A percentile compares a stretch with the other conserved stretches of the same genome.
These are phyloP conservation scores for Aureobasidium sp. DNA, from an alignment of 2,329 filamentous ascomycete species.

Conservation along the genomic window DNA sequence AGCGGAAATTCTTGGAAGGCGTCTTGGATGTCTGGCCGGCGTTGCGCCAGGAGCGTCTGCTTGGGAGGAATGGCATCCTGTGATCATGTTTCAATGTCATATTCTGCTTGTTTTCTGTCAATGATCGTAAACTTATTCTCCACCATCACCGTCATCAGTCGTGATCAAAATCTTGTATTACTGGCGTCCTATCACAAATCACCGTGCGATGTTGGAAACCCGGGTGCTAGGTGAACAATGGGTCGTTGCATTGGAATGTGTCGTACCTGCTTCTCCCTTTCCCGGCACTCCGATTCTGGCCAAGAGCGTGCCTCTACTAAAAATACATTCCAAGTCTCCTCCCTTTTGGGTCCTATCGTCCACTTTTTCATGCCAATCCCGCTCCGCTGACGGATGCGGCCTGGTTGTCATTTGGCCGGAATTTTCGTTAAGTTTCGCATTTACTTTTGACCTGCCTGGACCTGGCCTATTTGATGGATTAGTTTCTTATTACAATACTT, in stretches of 20 bases:
- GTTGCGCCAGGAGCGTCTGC: not conserved
- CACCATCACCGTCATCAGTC: not conserved
- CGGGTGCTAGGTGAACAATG: slow-evolving; percentile 5
- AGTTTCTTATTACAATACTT: slow-evolving; percentile 6
- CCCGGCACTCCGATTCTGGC: not conserved
- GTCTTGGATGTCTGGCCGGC: not conserved
- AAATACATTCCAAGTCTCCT: slow-evolving; percentile 7
- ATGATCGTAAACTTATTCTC: not conserved
- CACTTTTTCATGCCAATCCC: slow-evolving; percentile 1
- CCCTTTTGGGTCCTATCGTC: not conserved
- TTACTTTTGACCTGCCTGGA: slow-evolving; percentile 16
- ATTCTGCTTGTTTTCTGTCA: not conserved
- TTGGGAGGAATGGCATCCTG: not conserved
- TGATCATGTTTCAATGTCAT: not conserved
- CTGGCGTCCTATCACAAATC: slow-evolving; percentile 5
- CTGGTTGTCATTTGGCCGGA: not conserved
- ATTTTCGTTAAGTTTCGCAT: not conserved
- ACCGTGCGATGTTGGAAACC: slow-evolving; percentile 5
- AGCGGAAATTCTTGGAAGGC: not conserved
- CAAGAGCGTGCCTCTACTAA: slow-evolving; percentile 8
- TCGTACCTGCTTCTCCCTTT: slow-evolving; percentile 4
- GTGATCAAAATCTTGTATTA: slow-evolving; percentile 3
- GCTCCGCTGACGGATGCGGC: not conserved
- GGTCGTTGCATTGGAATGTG: slow-evolving; percentile 9
- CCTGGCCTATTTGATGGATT: slow-evolving; percentile 13